A percentile compares a stretch with the other conserved stretches of the same genome.
Evolutionary conservation across 192 early-diverging fungal genomes (phyloP).

Genomic region (Coemansia sp.): DNA sequence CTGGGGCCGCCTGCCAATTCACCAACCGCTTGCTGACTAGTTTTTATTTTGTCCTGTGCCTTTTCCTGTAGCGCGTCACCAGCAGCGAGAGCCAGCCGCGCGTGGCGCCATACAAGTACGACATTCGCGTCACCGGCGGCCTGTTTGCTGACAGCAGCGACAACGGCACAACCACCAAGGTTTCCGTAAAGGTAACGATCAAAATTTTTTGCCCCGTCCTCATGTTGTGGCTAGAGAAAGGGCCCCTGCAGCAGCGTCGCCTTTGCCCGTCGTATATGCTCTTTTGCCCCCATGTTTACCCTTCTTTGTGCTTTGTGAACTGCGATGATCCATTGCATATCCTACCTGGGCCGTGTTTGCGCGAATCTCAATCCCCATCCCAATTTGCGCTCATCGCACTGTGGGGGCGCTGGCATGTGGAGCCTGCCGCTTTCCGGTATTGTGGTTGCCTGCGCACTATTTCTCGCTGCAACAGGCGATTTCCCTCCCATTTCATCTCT

Average conservation of each 20-base stretch:
- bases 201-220: not conserved
- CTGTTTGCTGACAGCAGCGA: constrained; percentile 36
- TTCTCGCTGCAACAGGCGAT: not conserved
- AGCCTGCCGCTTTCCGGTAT: not conserved
- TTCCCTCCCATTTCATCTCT: not conserved
- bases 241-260: not conserved
- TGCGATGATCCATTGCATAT: constrained; percentile 1
- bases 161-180: constrained; percentile 41
- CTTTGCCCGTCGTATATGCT: not conserved
- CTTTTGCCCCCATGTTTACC: not conserved
- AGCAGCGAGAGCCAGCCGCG: constrained; percentile 15
- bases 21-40: not conserved
- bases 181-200: constrained; percentile 53
- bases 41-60: not conserved
- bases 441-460: constrained; percentile 5
- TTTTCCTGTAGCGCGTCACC: constrained; percentile 30
- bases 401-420: not conserved
- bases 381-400: not conserved
- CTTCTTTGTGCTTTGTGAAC: constrained; percentile 36
- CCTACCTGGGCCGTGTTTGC: not conserved
- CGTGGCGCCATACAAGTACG: constrained; percentile 50
- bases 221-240: constrained; percentile 3
- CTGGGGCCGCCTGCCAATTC: not conserved
- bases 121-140: constrained; percentile 54
- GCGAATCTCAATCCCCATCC: not conserved